phyloP scores from a whole-genome alignment of 208 protist genomes.

The Acanthamoeba castellanii region DNA sequence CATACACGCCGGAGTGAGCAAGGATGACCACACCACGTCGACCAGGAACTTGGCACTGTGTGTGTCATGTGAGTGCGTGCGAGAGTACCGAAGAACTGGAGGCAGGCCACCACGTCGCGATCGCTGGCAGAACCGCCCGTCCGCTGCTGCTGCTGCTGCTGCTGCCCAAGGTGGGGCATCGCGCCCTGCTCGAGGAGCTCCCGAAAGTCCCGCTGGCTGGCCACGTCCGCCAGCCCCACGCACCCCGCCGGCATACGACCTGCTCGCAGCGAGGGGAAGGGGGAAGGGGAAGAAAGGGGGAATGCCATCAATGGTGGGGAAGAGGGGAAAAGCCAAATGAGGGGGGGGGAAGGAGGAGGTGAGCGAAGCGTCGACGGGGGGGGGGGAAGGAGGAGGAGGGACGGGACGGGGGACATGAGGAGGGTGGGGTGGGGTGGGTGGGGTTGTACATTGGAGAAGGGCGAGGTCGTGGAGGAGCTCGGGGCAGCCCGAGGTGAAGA shows the following conservation, averaged over 20 bases:
- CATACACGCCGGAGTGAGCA: not conserved
- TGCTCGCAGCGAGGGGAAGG: not conserved
- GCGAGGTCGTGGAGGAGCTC: slow-evolving; percentile 7
- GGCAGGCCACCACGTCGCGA: slow-evolving; percentile 13
- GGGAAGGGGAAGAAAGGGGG: too few species aligned
- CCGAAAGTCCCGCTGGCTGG: not conserved
- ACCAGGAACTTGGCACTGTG: too few species aligned
- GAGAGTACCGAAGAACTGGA: slow-evolving; percentile 11
- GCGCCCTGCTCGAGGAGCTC: not conserved
- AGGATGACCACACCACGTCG: too few species aligned
- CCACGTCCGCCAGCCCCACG: slow-evolving; percentile 5
- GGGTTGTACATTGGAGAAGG: not conserved
- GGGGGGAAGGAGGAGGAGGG: not conserved
- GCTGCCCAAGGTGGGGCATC: too few species aligned
- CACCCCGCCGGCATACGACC: not conserved
- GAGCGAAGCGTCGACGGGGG: too few species aligned
- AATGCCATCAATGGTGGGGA: too few species aligned
- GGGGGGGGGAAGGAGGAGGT: not conserved
- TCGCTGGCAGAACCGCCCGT: not conserved
- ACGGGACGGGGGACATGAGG: not conserved
- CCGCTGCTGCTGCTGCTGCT: not conserved
- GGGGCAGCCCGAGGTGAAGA: not conserved
- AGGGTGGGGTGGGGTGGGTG: not conserved
- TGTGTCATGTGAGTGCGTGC: too few species aligned
- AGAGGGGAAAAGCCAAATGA: not conserved